phyloP scores from a whole-genome alignment of 495 filamentous ascomycete genomes.

The Podospora anserina region DNA sequence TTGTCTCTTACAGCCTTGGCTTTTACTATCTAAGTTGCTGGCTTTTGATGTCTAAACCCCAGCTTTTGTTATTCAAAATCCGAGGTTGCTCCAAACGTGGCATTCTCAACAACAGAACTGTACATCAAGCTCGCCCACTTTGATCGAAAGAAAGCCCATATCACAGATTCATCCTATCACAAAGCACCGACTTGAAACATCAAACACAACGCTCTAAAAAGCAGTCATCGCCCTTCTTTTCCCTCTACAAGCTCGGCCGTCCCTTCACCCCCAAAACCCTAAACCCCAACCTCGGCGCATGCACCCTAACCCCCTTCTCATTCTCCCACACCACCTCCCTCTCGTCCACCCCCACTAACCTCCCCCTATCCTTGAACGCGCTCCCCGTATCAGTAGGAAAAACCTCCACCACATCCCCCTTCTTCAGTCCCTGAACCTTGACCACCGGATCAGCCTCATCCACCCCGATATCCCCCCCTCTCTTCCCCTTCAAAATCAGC shows the following conservation, averaged over 20 bases:
- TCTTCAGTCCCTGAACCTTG: conserved; percentile 36
- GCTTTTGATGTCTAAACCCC: no score
- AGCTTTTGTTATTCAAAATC: no score
- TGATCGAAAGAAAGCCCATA: no score
- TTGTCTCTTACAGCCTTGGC: no score
- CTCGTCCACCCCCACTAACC: conserved; percentile 44
- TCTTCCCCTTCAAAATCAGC: conserved; percentile 33
- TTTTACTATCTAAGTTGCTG: no score
- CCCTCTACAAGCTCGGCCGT: conserved; percentile 10
- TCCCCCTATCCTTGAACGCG: conserved; percentile 51
- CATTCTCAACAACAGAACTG: no score
- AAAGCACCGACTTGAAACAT: not conserved
- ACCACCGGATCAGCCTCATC: conserved; percentile 39
- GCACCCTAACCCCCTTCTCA: conserved; percentile 45
- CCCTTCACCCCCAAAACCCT: conserved; percentile 36
- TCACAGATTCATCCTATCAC: no score
- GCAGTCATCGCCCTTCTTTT: not conserved
- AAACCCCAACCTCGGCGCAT: conserved; percentile 57
- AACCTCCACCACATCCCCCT: conserved; percentile 49
- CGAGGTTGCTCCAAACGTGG: no score
- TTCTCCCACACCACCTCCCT: conserved; percentile 53
- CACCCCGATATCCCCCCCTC: conserved; percentile 38
- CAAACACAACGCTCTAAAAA: not conserved
- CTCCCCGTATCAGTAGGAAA: conserved; percentile 57
- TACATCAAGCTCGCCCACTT: no score